Evolutionary conservation across 2,329 filamentous ascomycete species (phyloP).

Genomic region (Xylaria sp.): DNA sequence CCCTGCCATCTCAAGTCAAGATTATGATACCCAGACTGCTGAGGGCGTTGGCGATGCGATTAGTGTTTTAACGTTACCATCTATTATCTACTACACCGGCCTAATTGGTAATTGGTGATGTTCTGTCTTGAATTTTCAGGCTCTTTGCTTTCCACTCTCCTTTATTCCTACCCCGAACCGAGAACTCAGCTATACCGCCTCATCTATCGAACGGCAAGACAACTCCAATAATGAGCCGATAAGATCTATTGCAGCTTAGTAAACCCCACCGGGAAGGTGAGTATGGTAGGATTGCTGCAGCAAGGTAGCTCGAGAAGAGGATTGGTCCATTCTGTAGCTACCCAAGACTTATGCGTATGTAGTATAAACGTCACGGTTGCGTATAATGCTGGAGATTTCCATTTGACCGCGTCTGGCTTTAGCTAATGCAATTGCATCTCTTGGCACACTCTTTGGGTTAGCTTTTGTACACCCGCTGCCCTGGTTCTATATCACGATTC

Average conservation of each 20-base stretch:
- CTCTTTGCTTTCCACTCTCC: too few species aligned
- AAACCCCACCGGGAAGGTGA: background rate
- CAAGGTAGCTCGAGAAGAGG: background rate
- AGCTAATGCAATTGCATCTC: constrained; percentile 24
- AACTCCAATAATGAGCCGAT: constrained; percentile 12
- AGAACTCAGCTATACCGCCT: background rate
- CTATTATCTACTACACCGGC: too few species aligned
- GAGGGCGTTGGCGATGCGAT: constrained; percentile 22
- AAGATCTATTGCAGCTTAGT: constrained; percentile 2
- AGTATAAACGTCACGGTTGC: background rate
- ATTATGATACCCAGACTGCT: constrained; percentile 45
- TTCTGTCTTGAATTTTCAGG: too few species aligned
- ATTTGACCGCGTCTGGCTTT: background rate
- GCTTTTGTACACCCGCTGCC: constrained; percentile 8
- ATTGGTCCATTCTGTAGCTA: background rate
- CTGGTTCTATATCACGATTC: constrained; percentile 13
- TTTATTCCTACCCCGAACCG: too few species aligned
- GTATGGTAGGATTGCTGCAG: background rate
- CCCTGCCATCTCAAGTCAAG: constrained; percentile 29
- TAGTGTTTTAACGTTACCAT: too few species aligned
- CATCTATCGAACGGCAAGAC: constrained; percentile 1
- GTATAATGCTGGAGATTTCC: background rate
- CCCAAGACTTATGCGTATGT: background rate
- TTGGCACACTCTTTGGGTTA: constrained; percentile 13
- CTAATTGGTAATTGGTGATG: too few species aligned